Evolutionary conservation across 2,329 filamentous ascomycete genomes (phyloP), one percentile per base, ranked within the genome.

Genomic region (Nigrospora sphaerica): DNA sequence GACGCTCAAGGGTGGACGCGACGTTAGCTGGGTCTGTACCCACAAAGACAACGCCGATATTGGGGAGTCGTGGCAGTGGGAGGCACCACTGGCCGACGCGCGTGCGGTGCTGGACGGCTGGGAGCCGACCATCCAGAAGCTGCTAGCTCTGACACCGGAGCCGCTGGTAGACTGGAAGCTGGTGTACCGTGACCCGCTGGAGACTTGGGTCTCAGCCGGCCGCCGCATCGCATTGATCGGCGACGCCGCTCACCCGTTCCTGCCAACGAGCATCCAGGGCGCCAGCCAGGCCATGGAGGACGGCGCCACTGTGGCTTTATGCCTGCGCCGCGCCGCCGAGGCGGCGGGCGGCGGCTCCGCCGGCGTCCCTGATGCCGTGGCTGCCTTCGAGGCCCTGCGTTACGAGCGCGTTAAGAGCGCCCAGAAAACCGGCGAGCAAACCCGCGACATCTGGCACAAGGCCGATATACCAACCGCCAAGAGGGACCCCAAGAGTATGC

Each of bases 21-120:
- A 77, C 49, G 72, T 78, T 51, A 72, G 66, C 45, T 78, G 75
- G 75, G 75, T 77, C 6, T 72, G 74, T 44, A 78, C 77, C 31
- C 72, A 74, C 52, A 70, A 66, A 43, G 59, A 58, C 41, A 59
- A 62, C 39, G 50, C 57, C 46, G 57, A 58, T 36, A 63, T 61
- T 46, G 54, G 52, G 39, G 52, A 59, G 48, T 55, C 52, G 14
- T 58, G 55, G 55, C 55, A 58, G 39, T 46, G 51, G 12, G 53
- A 55, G 39, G 54, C 52, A 12, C 54, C 54, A 6, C 44, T 56
- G 4, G 46, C 45, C 19, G 58, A 62, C 41, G 59, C 58, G n/a
- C 55, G 57, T 32, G 57, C 60, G 44, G 58, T 60, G 7, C 57
- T 62, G 6, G 52, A 55, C 43, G 59, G 58, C 32, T 61, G 59